Conservation (phyloP, 768 basidiomycete genomes). For the Scleroderma bovista region DNA sequence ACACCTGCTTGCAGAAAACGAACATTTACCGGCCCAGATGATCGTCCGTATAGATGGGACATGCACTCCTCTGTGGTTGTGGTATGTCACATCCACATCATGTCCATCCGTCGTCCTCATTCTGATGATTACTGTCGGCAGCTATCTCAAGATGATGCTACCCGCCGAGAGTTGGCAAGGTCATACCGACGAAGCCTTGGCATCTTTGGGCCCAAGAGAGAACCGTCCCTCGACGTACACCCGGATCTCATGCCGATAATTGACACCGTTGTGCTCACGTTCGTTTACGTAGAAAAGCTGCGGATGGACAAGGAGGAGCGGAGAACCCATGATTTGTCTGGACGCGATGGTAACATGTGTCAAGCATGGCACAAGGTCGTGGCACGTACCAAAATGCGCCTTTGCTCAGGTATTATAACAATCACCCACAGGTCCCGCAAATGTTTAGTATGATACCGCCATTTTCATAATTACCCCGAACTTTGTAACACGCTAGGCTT, state of each 20-base stretch:
- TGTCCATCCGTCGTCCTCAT: not conserved
- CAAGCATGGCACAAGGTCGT: no score
- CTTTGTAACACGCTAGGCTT: no score
- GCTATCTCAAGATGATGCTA: constrained; percentile 16
- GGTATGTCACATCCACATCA: constrained; percentile 8
- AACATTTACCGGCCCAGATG: constrained; percentile 30
- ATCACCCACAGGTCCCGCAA: no score
- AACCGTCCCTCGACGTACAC: constrained; percentile 15
- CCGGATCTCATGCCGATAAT: constrained; percentile 18
- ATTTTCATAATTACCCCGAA: no score
- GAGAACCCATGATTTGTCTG: not conserved
- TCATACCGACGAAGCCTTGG: constrained; percentile 16
- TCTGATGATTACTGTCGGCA: not conserved
- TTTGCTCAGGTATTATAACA: no score
- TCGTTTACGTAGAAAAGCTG: constrained; percentile 29
- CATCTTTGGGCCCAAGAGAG: constrained; percentile 9
- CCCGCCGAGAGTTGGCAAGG: constrained; percentile 13
- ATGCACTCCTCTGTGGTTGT: constrained; percentile 10
- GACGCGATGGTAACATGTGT: no score
- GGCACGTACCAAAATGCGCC: no score
- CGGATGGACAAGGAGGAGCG: constrained; percentile 19
- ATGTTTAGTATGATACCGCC: no score
- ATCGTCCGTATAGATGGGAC: constrained; percentile 30
- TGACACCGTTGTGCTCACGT: constrained; percentile 13
- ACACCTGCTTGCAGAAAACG: not conserved